A percentile compares a stretch with the other conserved stretches of the same genome.
Conservation (phyloP, 352 stramenopile genomes). For the Pseudoperonospora humuli region DNA sequence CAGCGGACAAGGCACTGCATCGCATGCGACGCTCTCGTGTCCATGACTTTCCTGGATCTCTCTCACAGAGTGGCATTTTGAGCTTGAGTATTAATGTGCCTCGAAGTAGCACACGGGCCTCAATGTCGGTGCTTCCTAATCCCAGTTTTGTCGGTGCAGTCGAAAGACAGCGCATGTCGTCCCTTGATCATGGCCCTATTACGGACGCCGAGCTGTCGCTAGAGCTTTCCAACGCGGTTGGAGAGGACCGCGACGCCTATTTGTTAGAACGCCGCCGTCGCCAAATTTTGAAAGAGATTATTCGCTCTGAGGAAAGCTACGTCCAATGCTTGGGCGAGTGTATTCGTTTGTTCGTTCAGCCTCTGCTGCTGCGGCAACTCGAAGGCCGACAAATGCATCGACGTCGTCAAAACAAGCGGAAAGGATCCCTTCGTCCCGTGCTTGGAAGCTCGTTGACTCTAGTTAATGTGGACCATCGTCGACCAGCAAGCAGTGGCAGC, state of each 20-base stretch:
- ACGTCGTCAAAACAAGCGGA: conserved; percentile 55
- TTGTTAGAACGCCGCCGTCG: conserved; percentile 56
- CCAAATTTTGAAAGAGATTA: conserved; percentile 79
- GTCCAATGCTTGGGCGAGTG: conserved; percentile 77
- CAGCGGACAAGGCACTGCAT: conserved; percentile 58
- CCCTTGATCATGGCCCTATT: conserved; percentile 19
- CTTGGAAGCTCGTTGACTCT: conserved; percentile 24
- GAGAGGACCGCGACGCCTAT: conserved; percentile 37
- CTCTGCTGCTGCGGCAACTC: conserved; percentile 66
- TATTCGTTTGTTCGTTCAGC: conserved; percentile 78
- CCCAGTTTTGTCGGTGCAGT: conserved; percentile 6
- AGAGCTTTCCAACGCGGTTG: conserved; percentile 19
- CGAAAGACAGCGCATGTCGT: conserved; percentile 24
- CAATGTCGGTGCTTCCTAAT: conserved; percentile 19
- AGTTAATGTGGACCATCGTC: conserved; percentile 8
- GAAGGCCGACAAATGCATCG: conserved; percentile 67
- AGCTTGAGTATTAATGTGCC: conserved; percentile 23
- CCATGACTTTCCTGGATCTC: conserved; percentile 42
- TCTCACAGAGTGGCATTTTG: conserved; percentile 37
- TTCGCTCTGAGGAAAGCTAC: conserved; percentile 79
- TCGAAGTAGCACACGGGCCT: conserved; percentile 14
- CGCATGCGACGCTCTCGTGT: conserved; percentile 50
- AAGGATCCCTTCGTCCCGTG: conserved; percentile 41
- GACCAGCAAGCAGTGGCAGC: conserved; percentile 27
- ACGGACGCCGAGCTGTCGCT: conserved; percentile 30